Evolutionary conservation across 352 stramenopile genomes (phyloP), one percentile per base, ranked within the genome.

Genomic region (Phytophthora pistaciae): DNA sequence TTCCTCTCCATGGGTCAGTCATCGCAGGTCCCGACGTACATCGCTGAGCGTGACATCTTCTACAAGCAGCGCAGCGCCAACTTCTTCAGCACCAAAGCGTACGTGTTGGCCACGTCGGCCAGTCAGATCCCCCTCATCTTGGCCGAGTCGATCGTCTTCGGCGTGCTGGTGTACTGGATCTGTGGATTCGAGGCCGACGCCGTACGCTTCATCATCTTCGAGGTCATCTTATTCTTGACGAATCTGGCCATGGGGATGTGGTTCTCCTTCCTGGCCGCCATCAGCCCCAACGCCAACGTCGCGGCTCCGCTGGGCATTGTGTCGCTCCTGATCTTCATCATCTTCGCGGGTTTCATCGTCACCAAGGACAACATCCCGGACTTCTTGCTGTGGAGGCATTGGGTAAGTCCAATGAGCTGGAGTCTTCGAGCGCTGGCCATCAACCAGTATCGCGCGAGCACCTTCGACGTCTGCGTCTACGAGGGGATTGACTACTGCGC

Each of bases 131-230:
- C 83, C 63, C 65, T 86, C 42, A 58, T 70, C 57, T 1, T 87
- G 0, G 61, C 84, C n/a, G 89, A 96, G 74, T 83, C 83, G 1
- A 50, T 93, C 18, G 64, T 94, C 18, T 97, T 95, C 77, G 90
- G 88, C 21, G 88, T 77, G 14, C 64, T 97, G 38, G 58, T 96
- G 3, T 97, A 96, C 63, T 97, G 85, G 79, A 85, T 96, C 68
- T 82, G 91, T 57, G 91, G 91, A 5, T 85, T 95, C 42, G 74
- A 64, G 5, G 8, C 70, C 0, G 40, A 78, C 18, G 69, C 48
- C 1, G 54, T 56, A 13, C 42, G 57, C 3, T 91, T 85, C 57
- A 25, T 84, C 5, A 57, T 78, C 6, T 90, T 90, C 33, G 71
- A 33, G 29, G 29, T 33, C 29, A 33, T 33, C 29, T 6, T 33